A percentile compares a stretch with the other conserved stretches of the same genome.
Conservation (phyloP, 495 filamentous ascomycete genomes). For the Entonaema liquescens region DNA sequence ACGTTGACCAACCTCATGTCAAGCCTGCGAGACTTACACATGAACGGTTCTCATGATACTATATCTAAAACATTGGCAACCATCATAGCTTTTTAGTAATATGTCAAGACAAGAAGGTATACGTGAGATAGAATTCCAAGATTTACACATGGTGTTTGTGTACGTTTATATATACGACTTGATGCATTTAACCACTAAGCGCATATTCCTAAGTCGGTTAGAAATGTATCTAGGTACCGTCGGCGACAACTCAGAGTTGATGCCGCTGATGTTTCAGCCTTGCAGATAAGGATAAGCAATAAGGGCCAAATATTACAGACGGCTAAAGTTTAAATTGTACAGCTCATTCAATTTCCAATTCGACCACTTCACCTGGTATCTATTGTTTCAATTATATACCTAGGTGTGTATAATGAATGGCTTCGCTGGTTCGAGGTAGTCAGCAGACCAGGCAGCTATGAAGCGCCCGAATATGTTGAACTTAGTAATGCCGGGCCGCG, state of each 20-base stretch:
- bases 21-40: too few species aligned
- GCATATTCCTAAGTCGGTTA: neutral
- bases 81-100: too few species aligned
- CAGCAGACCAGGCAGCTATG: constrained; percentile 35
- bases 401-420: constrained; percentile 36
- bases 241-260: neutral
- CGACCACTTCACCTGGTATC: constrained; percentile 4
- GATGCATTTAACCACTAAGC: neutral
- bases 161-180: neutral
- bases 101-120: too few species aligned
- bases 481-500: constrained; percentile 37
- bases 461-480: constrained; percentile 21
- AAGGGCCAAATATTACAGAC: constrained; percentile 22
- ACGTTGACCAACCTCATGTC: too few species aligned
- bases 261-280: constrained; percentile 41
- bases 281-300: constrained; percentile 21
- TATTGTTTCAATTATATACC: neutral
- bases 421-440: constrained; percentile 43
- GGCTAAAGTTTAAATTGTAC: constrained; percentile 40
- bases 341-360: constrained; percentile 18
- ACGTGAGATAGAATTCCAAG: too few species aligned
- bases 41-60: too few species aligned
- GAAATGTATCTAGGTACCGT: neutral
- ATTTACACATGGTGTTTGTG: too few species aligned
- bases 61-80: too few species aligned